A percentile compares a stretch with the other conserved stretches of the same genome.
Evolutionary conservation across 495 filamentous ascomycete genomes (phyloP).

Genomic region (Coniosporium apollinis): DNA sequence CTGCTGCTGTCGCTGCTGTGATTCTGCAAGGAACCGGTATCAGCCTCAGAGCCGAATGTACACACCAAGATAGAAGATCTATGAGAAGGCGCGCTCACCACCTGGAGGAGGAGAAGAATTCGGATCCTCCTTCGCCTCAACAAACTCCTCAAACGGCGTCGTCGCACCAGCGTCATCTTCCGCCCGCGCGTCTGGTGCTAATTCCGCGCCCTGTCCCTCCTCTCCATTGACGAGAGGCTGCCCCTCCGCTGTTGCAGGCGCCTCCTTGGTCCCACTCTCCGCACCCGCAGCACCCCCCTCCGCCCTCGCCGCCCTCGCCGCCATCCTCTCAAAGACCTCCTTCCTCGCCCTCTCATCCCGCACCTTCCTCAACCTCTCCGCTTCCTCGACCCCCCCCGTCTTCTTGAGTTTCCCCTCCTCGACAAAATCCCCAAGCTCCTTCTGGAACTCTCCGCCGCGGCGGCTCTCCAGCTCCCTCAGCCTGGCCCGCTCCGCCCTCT

Average conservation of each 20-base stretch:
- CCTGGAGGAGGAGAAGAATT: too few species aligned
- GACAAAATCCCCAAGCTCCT: conserved; percentile 77
- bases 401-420: conserved; percentile 89
- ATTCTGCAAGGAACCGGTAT: too few species aligned
- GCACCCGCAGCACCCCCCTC: conserved; percentile 6
- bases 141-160: too few species aligned
- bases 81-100: too few species aligned
- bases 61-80: too few species aligned
- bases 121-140: conserved; percentile 14
- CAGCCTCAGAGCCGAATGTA: too few species aligned
- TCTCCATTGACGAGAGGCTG: conserved; percentile 1
- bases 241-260: background rate
- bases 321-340: conserved; percentile 67
- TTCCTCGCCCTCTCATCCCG: conserved; percentile 78
- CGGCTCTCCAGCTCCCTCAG: conserved; percentile 75
- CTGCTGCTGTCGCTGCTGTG: too few species aligned
- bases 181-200: conserved; percentile 11
- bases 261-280: background rate
- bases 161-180: too few species aligned
- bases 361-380: conserved; percentile 63
- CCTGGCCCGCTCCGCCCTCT: conserved; percentile 75
- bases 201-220: conserved; percentile 6
- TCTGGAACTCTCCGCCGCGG: conserved; percentile 62
- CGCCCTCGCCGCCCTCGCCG: conserved; percentile 20
- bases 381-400: conserved; percentile 84